Evolutionary conservation across 768 basidiomycete species (phyloP).

Genomic region (Inosperma sp.): DNA sequence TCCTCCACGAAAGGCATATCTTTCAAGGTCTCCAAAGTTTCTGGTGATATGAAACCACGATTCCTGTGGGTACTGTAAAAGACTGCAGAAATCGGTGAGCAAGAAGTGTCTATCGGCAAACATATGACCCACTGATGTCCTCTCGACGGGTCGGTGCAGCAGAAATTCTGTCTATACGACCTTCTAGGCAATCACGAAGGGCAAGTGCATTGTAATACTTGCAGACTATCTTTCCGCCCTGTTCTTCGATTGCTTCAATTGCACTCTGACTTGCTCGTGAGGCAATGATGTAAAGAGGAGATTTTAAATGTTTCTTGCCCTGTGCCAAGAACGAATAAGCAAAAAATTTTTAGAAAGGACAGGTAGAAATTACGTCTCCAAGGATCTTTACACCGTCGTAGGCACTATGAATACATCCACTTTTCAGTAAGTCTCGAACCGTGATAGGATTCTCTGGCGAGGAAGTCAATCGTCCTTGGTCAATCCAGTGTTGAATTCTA

Average conservation of each 20-base stretch:
- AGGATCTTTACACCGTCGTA: constrained; percentile 91
- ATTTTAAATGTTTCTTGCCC: constrained; percentile 64
- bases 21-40: constrained; percentile 48
- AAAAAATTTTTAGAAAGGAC: constrained; percentile 1
- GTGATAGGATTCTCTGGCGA: constrained; percentile 83
- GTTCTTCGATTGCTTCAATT: constrained; percentile 75
- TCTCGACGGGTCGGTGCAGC: constrained; percentile 83
- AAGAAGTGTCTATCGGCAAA: constrained; percentile 1
- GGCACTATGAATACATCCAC: constrained; percentile 83
- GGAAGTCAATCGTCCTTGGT: constrained; percentile 74
- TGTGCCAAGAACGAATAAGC: constrained; percentile 23
- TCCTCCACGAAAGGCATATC: constrained; percentile 58
- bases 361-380: constrained; percentile 59
- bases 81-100: constrained; percentile 36
- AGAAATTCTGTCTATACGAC: constrained; percentile 59
- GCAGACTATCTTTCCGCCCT: constrained; percentile 81
- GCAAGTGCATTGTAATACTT: constrained; percentile 88
- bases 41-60: constrained; percentile 67
- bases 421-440: constrained; percentile 75
- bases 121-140: constrained; percentile 67
- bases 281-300: constrained; percentile 73
- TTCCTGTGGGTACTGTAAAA: constrained; percentile 76
- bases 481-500: constrained; percentile 87
- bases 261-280: constrained; percentile 86
- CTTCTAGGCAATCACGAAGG: constrained; percentile 73